These are phyloP conservation scores for Talaromyces trachyspermus DNA, from an alignment of 495 filamentous ascomycete genomes.

Conservation along the genomic window DNA sequence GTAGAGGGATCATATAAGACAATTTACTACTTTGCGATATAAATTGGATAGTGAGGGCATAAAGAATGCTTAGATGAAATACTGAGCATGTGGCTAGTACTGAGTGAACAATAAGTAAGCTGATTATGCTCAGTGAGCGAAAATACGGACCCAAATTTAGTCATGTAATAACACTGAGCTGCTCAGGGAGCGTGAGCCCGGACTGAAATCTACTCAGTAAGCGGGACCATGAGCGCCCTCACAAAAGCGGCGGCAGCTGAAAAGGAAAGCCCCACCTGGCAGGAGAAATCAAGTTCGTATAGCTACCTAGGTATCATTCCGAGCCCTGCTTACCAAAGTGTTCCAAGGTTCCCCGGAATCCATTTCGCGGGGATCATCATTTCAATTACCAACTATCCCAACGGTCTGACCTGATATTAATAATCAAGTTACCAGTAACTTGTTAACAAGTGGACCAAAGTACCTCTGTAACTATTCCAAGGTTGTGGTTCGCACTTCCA, in stretches of 20 bases:
- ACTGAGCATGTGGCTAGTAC: not conserved
- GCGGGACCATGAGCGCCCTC: conserved; percentile 4
- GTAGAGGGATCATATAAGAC: not conserved
- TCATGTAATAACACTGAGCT: not conserved
- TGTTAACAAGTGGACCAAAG: no score
- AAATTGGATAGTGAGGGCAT: not conserved
- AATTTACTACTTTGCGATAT: not conserved
- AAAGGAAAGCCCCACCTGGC: conserved; percentile 2
- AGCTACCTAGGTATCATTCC: conserved; percentile 4
- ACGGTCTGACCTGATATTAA: no score
- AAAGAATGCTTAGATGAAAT: not conserved
- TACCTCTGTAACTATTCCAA: no score
- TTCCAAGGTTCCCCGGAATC: no score
- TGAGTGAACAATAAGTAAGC: not conserved
- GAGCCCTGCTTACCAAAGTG: no score
- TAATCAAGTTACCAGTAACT: no score
- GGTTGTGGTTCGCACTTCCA: no score
- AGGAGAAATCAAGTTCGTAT: not conserved
- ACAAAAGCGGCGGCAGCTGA: conserved; percentile 10
- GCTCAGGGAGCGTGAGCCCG: not conserved
- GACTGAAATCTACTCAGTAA: conserved; percentile 7
- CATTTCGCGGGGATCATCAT: no score
- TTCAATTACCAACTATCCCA: no score
- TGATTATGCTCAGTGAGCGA: not conserved
- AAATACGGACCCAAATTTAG: conserved; percentile 9